A percentile compares a stretch with the other conserved stretches of the same genome.
Evolutionary conservation across 345 rosid genomes (phyloP).

Genomic region (Populus pruinosa): DNA sequence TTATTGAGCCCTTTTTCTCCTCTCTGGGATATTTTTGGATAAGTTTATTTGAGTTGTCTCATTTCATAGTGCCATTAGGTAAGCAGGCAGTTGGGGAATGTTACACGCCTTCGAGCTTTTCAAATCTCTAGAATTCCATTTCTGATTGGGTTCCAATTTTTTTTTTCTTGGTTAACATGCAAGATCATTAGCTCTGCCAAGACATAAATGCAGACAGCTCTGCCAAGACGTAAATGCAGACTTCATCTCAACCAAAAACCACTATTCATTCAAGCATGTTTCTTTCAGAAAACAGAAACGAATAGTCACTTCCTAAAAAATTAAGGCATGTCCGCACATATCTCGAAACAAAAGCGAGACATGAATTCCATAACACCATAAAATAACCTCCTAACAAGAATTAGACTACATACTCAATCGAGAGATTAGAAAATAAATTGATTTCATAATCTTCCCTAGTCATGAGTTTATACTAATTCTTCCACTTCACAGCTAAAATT

Average conservation of each 20-base stretch:
- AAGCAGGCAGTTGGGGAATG: neutral
- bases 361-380: neutral
- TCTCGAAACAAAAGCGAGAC: neutral
- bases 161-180: neutral
- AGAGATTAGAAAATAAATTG: no score
- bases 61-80: neutral
- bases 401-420: neutral
- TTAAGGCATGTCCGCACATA: neutral
- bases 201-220: neutral
- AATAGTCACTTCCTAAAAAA: neutral
- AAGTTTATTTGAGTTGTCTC: neutral
- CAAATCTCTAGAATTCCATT: neutral
- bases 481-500: no score
- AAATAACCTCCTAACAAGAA: neutral
- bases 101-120: neutral
- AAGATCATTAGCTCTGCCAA: neutral
- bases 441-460: no score
- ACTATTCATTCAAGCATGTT: neutral
- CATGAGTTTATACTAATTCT: no score
- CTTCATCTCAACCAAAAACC: neutral
- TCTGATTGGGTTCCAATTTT: neutral
- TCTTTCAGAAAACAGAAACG: neutral
- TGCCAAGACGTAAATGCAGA: neutral
- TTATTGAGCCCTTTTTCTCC: no score
- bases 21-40: neutral